Evolutionary conservation across 164 flowering plant species (phyloP).

Genomic region (Piper betle): DNA sequence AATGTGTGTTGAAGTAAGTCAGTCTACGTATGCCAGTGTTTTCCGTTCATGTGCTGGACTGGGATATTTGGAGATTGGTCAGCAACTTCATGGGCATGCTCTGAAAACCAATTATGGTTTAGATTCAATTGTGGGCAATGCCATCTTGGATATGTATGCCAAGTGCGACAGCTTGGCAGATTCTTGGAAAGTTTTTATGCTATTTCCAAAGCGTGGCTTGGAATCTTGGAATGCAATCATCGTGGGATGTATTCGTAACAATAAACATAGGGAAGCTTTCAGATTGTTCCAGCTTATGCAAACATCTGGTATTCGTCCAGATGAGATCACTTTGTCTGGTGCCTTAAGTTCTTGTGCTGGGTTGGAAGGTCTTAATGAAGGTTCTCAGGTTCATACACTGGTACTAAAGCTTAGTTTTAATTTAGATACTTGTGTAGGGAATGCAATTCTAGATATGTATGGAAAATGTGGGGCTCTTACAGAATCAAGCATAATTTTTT

Average conservation of each 20-base stretch:
- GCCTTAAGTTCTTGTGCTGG: conserved; percentile 59
- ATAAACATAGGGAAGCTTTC: conserved; percentile 41
- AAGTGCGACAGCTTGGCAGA: conserved; percentile 39
- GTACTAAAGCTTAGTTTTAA: conserved; percentile 30
- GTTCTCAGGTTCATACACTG: conserved; percentile 54
- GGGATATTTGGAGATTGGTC: conserved; percentile 33
- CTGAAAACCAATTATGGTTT: conserved; percentile 35
- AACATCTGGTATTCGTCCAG: conserved; percentile 35
- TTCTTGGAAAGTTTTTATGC: conserved; percentile 44
- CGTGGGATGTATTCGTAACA: conserved; percentile 34
- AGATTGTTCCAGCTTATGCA: conserved; percentile 29
- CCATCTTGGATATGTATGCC: conserved; percentile 76
- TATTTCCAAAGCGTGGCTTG: conserved; percentile 28
- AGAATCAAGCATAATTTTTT: conserved; percentile 42
- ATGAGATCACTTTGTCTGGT: conserved; percentile 61
- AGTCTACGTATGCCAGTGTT: conserved; percentile 66
- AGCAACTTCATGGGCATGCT: conserved; percentile 59
- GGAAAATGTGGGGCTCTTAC: conserved; percentile 60
- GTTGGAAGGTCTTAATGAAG: conserved; percentile 32
- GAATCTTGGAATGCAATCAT: conserved; percentile 68
- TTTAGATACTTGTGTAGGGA: conserved; percentile 47
- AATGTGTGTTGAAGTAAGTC: conserved; percentile 44
- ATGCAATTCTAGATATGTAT: conserved; percentile 81
- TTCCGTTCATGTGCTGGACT: conserved; percentile 61
- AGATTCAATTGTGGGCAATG: conserved; percentile 65